Evolutionary conservation across 352 stramenopile genomes (phyloP).

Genomic region (Globisporangium nunn): DNA sequence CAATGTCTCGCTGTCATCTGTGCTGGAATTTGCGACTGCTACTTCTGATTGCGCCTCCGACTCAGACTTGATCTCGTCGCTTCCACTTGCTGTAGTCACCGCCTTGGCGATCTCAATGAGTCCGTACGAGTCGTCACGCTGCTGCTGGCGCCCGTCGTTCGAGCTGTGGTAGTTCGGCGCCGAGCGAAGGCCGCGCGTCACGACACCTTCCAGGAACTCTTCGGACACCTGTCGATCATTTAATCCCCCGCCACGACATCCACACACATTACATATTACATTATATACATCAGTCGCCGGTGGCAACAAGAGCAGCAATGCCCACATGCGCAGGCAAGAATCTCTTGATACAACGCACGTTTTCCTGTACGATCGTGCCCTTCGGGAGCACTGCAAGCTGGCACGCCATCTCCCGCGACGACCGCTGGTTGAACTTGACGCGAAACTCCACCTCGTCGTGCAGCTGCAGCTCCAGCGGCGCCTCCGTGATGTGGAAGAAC

Average conservation of each 20-base stretch:
- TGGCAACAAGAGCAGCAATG: neutral
- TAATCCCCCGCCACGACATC: neutral
- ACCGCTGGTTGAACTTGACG: slow-evolving; percentile 66
- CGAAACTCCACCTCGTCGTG: slow-evolving; percentile 74
- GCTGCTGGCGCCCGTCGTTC: slow-evolving; percentile 13
- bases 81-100: neutral
- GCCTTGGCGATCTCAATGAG: slow-evolving; percentile 11
- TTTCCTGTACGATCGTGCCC: slow-evolving; percentile 68
- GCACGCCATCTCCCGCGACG: slow-evolving; percentile 62
- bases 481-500: slow-evolving; percentile 82
- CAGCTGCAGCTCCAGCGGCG: slow-evolving; percentile 54
- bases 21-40: neutral
- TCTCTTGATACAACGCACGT: slow-evolving; percentile 28
- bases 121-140: slow-evolving; percentile 11
- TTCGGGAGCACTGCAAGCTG: slow-evolving; percentile 61
- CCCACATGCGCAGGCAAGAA: neutral
- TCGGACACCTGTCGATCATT: slow-evolving; percentile 25
- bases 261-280: too few relatives aligned
- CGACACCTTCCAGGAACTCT: slow-evolving; percentile 43
- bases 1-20: slow-evolving; percentile 3
- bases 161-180: slow-evolving; percentile 16
- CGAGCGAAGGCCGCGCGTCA: slow-evolving; percentile 58
- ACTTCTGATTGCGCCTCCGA: neutral
- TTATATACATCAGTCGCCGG: neutral
- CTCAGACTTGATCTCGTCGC: slow-evolving; percentile 4